Evolutionary conservation across 768 basidiomycete genomes (phyloP).

Genomic region (Boletus rex-veris): DNA sequence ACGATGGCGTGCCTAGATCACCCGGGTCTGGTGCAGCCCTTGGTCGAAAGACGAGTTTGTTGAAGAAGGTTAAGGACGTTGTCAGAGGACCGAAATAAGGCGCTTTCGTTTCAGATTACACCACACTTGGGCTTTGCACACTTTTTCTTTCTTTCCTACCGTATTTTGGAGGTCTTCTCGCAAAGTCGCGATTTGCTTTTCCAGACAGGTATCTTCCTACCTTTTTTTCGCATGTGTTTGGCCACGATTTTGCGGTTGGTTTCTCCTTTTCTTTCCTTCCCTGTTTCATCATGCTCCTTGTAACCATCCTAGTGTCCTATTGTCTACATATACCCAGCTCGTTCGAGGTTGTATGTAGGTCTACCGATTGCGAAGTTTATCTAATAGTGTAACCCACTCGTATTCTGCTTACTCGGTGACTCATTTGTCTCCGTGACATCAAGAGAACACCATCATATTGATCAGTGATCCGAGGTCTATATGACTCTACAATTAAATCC

Average conservation of each 20-base stretch:
- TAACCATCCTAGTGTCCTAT: constrained; percentile 31
- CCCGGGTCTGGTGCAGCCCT: constrained; percentile 44
- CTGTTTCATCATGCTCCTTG: constrained; percentile 26
- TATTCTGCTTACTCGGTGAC: constrained; percentile 6
- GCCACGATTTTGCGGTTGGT: constrained; percentile 11
- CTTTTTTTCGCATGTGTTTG: not conserved
- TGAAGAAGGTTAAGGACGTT: constrained; percentile 75
- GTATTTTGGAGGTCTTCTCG: constrained; percentile 7
- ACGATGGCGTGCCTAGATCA: constrained; percentile 39
- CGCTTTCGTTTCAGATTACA: constrained; percentile 3
- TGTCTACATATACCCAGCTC: constrained; percentile 33
- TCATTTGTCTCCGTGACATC: no score
- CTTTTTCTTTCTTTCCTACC: constrained; percentile 3
- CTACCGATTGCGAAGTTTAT: constrained; percentile 26
- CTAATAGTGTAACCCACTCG: constrained; percentile 28
- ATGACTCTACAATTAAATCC: constrained; percentile 47
- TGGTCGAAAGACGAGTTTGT: constrained; percentile 70
- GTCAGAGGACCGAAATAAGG: constrained; percentile 54
- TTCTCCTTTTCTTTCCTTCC: not conserved
- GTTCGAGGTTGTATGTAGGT: constrained; percentile 34
- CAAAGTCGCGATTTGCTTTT: constrained; percentile 1
- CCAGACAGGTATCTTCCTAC: not conserved
- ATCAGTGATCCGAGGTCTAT: constrained; percentile 2
- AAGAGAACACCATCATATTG: not conserved
- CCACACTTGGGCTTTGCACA: constrained; percentile 3